Percentiles rank a stretch among this genome's conserved stretches.
Conservation (phyloP, 306 rosid genomes). For the Ziziphus jujuba region DNA sequence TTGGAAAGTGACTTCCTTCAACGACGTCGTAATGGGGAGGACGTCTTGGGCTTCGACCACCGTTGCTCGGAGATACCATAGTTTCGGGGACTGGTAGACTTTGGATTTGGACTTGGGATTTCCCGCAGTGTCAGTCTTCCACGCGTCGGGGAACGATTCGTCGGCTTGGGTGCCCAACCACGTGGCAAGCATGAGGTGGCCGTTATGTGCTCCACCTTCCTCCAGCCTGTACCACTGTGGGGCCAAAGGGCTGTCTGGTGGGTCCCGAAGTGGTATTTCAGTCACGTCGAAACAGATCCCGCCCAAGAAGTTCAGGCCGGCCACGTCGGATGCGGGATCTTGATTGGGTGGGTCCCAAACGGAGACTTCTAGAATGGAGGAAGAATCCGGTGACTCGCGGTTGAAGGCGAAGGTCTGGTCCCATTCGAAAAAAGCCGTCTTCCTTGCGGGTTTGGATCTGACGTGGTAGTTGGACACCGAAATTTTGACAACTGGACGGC, state of each 20-base stretch:
- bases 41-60: slow-evolving; percentile 79
- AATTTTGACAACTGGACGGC: slow-evolving; percentile 53
- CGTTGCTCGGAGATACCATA: slow-evolving; percentile 80
- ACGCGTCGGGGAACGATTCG: slow-evolving; percentile 74
- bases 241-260: slow-evolving; percentile 82
- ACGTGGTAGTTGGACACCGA: slow-evolving; percentile 46
- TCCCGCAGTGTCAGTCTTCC: slow-evolving; percentile 58
- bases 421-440: slow-evolving; percentile 67
- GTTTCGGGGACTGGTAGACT: slow-evolving; percentile 78
- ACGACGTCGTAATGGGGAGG: slow-evolving; percentile 23
- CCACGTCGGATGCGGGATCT: slow-evolving; percentile 25
- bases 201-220: slow-evolving; percentile 55
- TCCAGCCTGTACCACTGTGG: slow-evolving; percentile 92
- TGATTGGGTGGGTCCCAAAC: slow-evolving; percentile 47
- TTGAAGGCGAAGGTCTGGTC: slow-evolving; percentile 86
- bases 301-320: slow-evolving; percentile 48
- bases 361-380: slow-evolving; percentile 64
- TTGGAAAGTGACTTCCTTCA: slow-evolving; percentile 50
- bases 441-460: slow-evolving; percentile 56
- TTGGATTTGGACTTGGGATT: slow-evolving; percentile 52
- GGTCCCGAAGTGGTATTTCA: slow-evolving; percentile 78
- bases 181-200: slow-evolving; percentile 89
- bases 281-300: slow-evolving; percentile 74
- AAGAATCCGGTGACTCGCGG: slow-evolving; percentile 59
- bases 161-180: slow-evolving; percentile 95